Percentiles rank a stretch among this genome's conserved stretches.
phyloP scores from a whole-genome alignment of 2,329 filamentous ascomycete species.

The Hirsutella minnesotensis region DNA sequence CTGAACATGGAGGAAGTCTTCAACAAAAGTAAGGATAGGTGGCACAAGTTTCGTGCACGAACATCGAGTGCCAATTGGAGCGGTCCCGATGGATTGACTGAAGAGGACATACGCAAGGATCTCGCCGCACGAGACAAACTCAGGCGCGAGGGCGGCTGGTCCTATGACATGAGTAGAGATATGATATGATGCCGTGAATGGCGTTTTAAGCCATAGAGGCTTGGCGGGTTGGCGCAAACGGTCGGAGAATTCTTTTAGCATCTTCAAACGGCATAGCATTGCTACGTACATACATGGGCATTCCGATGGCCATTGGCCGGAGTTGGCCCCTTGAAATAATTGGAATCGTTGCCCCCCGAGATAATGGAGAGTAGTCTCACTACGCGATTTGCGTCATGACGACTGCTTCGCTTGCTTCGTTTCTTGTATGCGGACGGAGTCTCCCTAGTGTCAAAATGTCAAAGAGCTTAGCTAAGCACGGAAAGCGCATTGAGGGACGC shows the following conservation, averaged over 20 bases:
- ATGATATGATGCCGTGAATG: slow-evolving; percentile 21
- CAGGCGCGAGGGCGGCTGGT: slow-evolving; percentile 76
- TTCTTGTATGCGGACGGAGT: no score
- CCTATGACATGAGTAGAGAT: slow-evolving; percentile 47
- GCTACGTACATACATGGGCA: not conserved
- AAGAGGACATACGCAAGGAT: slow-evolving; percentile 77
- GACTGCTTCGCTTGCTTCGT: no score
- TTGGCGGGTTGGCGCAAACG: not conserved
- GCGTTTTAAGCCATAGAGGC: not conserved
- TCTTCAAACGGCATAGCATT: not conserved
- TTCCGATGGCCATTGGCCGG: not conserved
- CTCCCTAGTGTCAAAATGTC: no score
- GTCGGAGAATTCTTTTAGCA: not conserved
- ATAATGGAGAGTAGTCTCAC: no score
- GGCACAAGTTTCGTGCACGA: slow-evolving; percentile 78
- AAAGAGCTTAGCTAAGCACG: no score
- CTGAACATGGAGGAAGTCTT: slow-evolving; percentile 97
- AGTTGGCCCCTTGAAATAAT: not conserved
- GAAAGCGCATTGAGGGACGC: no score
- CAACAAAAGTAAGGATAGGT: slow-evolving; percentile 71
- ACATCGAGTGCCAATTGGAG: slow-evolving; percentile 95
- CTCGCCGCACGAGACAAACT: slow-evolving; percentile 68
- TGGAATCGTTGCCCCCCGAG: no score
- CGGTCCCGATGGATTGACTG: slow-evolving; percentile 67
- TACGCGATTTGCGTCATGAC: no score